Base-by-base conservation (phyloP, 441 rosid genomes). In the Jatropha podagrica region DNA sequence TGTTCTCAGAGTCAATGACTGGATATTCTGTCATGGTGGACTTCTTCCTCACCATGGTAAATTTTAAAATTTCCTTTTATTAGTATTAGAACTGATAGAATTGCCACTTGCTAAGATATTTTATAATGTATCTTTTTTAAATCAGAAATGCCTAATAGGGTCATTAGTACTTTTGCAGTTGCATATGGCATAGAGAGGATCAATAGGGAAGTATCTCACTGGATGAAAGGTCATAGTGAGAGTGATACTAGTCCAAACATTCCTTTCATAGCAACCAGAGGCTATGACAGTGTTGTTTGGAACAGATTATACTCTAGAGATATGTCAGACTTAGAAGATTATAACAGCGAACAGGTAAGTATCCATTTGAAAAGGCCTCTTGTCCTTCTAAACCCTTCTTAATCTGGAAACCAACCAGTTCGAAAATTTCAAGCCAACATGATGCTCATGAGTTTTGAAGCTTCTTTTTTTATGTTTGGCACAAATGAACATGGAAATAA, bases 11-110 rank as follows among this genome's bases (percentile, higher is more conserved):
- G 84, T 93, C 77, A 93, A 95, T 81, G 91, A 95, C 74, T 95
- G 99, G 98, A 70, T 95, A 56, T 95, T 95, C 84, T 95, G 99
- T 76, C 98, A 95, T 26, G 99, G 98, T 12, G 97, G 99, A 70
- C 90, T 95, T 77, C 97, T 93, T 80, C 98, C 99, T 82, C 94
- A 82, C 73, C 98, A 95, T 40, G 99, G 98, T 95, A 87, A 66
- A 52, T 40, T 13, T 56, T 4, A 56, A 23, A 17, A 48, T 54
- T 64, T 68, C 55, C 62, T 38, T 74, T 74, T 82, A 14, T 26
- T 68, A 75, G 65, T 78, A 60, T 60, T 61, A 13, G 65, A 4
- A 52, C 42, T 63, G 54, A 14, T 56, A 71, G 52, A 46, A 32
- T 54, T 51, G 40, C 63, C 32, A 52, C 42, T 64, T 71, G 73